Evolutionary conservation across 352 stramenopile genomes (phyloP).

Genomic region (Nothophytophthora sp.): DNA sequence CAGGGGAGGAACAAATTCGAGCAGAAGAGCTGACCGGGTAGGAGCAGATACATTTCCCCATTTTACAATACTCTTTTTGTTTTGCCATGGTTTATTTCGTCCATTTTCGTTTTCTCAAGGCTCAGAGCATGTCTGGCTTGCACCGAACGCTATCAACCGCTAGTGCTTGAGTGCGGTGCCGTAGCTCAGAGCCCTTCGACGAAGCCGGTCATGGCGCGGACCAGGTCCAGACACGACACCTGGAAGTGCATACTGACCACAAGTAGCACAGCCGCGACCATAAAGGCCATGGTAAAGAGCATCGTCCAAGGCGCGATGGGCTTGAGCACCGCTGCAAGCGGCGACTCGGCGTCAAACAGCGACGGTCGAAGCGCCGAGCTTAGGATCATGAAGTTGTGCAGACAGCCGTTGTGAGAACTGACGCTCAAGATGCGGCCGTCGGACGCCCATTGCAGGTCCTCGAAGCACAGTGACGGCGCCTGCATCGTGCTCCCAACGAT

Average conservation of each 20-base stretch:
- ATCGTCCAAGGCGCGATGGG: conserved; percentile 62
- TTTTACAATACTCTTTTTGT: conserved; percentile 14
- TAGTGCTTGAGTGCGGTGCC: not conserved
- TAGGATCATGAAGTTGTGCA: conserved; percentile 92
- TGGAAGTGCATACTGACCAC: conserved; percentile 50
- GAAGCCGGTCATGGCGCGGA: conserved; percentile 68
- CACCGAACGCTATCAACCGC: too few species aligned
- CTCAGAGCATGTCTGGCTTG: too few species aligned
- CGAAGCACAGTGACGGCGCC: conserved; percentile 52
- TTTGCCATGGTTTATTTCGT: conserved; percentile 2
- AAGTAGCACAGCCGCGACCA: conserved; percentile 44
- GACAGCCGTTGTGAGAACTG: conserved; percentile 71
- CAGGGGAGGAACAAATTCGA: conserved; percentile 3
- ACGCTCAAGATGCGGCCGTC: conserved; percentile 93
- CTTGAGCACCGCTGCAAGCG: conserved; percentile 58
- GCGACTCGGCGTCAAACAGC: conserved; percentile 61
- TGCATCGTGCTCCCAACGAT: conserved; percentile 22
- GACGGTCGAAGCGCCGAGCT: conserved; percentile 61
- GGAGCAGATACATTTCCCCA: conserved; percentile 15
- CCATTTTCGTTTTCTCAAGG: not conserved
- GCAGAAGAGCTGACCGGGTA: conserved; percentile 20
- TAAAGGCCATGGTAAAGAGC: conserved; percentile 61
- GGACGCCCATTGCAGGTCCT: conserved; percentile 81
- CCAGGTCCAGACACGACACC: conserved; percentile 51
- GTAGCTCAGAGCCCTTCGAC: conserved; percentile 37